These are phyloP conservation scores for Beauveria sp. DNA, from an alignment of 2,329 filamentous ascomycete species.

Conservation along the genomic window DNA sequence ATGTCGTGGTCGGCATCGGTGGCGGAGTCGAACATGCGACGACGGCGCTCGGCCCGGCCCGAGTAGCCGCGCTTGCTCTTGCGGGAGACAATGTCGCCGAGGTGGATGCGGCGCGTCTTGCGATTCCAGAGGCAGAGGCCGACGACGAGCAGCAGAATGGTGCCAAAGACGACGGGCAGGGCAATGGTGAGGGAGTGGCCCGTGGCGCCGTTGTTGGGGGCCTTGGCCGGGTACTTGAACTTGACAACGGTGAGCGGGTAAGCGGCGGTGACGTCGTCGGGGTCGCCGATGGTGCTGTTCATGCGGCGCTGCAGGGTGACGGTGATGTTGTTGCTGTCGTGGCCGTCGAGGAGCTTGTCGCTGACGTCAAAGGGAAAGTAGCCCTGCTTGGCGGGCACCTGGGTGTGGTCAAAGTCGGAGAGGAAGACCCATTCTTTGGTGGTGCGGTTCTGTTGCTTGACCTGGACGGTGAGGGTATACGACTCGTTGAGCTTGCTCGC, in stretches of 20 bases:
- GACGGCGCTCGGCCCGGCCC: constrained; percentile 31
- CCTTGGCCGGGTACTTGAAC: constrained; percentile 29
- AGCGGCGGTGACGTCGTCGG: constrained; percentile 31
- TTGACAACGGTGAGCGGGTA: constrained; percentile 29
- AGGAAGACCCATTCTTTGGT: constrained; percentile 30
- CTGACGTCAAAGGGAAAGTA: constrained; percentile 40
- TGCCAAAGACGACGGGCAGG: constrained; percentile 42
- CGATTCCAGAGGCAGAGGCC: constrained; percentile 51
- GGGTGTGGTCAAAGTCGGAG: constrained; percentile 24
- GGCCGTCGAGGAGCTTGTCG: constrained; percentile 28
- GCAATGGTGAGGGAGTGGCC: constrained; percentile 43
- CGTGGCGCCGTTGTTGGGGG: constrained; percentile 25
- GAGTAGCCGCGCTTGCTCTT: constrained; percentile 33
- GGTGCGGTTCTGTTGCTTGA: constrained; percentile 33
- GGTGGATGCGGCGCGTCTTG: constrained; percentile 38
- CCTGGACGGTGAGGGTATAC: constrained; percentile 28
- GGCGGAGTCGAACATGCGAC: constrained; percentile 28
- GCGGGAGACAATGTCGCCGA: constrained; percentile 46
- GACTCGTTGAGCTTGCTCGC: constrained; percentile 26
- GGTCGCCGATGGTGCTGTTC: constrained; percentile 21
- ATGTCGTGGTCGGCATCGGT: constrained; percentile 30
- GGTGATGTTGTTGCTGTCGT: constrained; percentile 38
- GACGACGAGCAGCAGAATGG: constrained; percentile 40
- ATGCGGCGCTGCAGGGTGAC: constrained; percentile 35
- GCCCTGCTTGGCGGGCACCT: constrained; percentile 33